A percentile compares a stretch with the other conserved stretches of the same genome.
These are phyloP conservation scores for Phytophthora cryptogea DNA, from an alignment of 352 stramenopile species.

Conservation along the genomic window DNA sequence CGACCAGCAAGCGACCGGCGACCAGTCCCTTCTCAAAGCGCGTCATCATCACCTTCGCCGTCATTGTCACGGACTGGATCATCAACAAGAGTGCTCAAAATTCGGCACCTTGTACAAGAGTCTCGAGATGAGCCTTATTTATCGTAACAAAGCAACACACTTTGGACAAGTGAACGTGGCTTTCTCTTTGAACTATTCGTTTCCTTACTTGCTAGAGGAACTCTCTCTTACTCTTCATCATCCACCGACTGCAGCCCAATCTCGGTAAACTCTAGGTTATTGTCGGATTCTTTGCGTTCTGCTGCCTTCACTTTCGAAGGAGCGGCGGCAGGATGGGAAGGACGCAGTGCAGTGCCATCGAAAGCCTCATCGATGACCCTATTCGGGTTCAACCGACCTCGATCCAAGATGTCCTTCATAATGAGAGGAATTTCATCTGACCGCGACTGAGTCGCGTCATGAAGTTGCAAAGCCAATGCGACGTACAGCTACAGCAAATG, in stretches of 20 bases:
- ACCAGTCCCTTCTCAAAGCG: conserved; percentile 2
- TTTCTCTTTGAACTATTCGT: neutral
- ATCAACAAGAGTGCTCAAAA: conserved; percentile 61
- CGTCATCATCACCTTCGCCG: conserved; percentile 6
- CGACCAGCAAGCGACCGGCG: conserved; percentile 7
- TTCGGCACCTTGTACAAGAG: conserved; percentile 73
- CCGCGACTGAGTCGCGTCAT: conserved; percentile 48
- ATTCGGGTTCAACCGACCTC: conserved; percentile 40
- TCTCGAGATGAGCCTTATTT: conserved; percentile 73
- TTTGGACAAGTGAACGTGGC: conserved; percentile 2
- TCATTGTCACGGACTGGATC: conserved; percentile 22
- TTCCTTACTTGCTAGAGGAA: neutral
- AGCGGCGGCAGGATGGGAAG: conserved; percentile 1
- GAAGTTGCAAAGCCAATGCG: conserved; percentile 44
- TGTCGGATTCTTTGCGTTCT: conserved; percentile 26
- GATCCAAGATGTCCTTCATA: conserved; percentile 62
- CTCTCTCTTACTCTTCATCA: conserved; percentile 30
- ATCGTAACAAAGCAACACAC: conserved; percentile 36
- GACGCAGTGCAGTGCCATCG: conserved; percentile 22
- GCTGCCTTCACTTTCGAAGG: conserved; percentile 12
- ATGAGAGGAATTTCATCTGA: conserved; percentile 57
- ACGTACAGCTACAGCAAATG: conserved; percentile 43
- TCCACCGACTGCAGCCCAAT: conserved; percentile 63
- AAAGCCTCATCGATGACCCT: conserved; percentile 46
- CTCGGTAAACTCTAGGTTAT: conserved; percentile 64